phyloP scores from a whole-genome alignment of 306 rosid genomes.

The Styphnolobium japonicum region DNA sequence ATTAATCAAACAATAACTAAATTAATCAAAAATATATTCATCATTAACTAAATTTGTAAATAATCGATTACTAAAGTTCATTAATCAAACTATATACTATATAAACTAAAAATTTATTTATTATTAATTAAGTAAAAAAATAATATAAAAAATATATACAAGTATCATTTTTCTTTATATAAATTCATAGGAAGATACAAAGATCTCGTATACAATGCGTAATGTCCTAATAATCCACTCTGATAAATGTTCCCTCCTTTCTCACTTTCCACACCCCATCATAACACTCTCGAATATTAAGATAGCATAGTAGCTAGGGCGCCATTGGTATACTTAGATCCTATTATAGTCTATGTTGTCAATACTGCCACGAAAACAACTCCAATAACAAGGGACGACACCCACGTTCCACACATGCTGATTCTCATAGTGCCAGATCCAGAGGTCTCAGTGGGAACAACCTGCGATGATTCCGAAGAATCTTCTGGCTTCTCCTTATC shows the following conservation, averaged over 20 bases:
- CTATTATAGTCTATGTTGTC: background rate
- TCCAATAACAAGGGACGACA: slow-evolving; percentile 29
- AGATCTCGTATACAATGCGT: background rate
- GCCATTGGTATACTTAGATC: background rate
- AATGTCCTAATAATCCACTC: background rate
- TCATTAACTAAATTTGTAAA: too few species aligned
- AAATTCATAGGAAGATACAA: background rate
- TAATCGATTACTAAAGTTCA: too few species aligned
- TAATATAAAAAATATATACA: too few species aligned
- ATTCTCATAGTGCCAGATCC: background rate
- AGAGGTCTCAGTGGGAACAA: slow-evolving; percentile 32
- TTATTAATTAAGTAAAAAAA: too few species aligned
- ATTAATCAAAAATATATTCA: too few species aligned
- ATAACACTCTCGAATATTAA: background rate
- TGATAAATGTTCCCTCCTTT: background rate
- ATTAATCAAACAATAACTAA: too few species aligned
- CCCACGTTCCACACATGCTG: background rate
- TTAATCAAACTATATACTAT: too few species aligned
- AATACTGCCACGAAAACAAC: slow-evolving; percentile 8
- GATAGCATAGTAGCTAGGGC: background rate
- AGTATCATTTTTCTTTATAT: too few species aligned
- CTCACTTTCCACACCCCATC: background rate
- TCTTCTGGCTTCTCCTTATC: slow-evolving; percentile 40
- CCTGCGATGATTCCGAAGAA: slow-evolving; percentile 33
- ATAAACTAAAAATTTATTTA: too few species aligned